phyloP scores from a whole-genome alignment of 768 basidiomycete genomes.

The Rhizopogon vinicolor region DNA sequence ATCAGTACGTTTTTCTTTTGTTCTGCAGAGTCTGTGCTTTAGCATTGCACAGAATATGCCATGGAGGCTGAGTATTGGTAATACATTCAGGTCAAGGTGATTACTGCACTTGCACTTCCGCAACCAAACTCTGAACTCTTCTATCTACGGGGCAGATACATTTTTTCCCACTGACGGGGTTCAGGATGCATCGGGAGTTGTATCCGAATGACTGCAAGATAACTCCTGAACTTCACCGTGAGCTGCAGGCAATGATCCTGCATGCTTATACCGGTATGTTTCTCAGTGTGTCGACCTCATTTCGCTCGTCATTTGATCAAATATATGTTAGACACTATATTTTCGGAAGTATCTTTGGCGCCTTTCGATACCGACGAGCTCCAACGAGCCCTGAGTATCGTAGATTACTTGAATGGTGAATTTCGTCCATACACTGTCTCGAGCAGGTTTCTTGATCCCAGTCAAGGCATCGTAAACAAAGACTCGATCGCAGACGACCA shows the following conservation, averaged over 20 bases:
- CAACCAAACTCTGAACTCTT: neutral
- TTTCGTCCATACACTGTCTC: neutral
- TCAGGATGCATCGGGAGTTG: neutral
- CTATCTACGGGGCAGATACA: neutral
- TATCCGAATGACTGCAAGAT: neutral
- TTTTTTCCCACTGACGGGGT: neutral
- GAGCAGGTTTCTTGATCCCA: neutral
- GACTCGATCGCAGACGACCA: neutral
- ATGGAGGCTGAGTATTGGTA: neutral
- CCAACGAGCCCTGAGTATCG: neutral
- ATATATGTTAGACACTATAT: neutral
- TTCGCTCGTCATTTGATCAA: neutral
- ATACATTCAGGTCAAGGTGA: neutral
- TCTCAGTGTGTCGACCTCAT: neutral
- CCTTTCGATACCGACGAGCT: constrained; percentile 5
- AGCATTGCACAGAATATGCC: neutral
- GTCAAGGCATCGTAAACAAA: neutral
- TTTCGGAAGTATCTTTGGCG: constrained; percentile 3
- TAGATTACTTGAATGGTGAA: constrained; percentile 3
- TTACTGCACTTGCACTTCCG: neutral
- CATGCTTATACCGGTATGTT: neutral
- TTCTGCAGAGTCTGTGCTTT: neutral
- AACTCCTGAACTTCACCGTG: neutral
- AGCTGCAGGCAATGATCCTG: neutral
- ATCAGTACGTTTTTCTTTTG: neutral